phyloP scores from a whole-genome alignment of 768 basidiomycete species.

The Termitomyces heimii region DNA sequence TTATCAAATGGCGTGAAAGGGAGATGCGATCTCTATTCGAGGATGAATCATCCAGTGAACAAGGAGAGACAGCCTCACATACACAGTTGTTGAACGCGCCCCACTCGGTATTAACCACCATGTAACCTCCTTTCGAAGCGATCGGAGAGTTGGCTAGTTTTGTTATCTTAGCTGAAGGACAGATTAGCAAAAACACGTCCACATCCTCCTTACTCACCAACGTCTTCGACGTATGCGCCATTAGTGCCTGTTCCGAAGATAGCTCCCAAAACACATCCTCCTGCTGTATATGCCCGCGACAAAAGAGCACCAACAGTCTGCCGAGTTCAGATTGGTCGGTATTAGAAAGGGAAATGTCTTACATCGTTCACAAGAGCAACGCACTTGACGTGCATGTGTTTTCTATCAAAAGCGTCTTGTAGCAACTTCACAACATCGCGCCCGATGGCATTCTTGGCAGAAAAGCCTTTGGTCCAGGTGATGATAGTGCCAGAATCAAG shows the following conservation, averaged over 20 bases:
- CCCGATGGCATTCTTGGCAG: slow-evolving; percentile 86
- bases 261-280: slow-evolving; percentile 81
- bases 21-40: slow-evolving; percentile 63
- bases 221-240: slow-evolving; percentile 91
- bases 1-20: slow-evolving; percentile 90
- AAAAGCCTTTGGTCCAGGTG: slow-evolving; percentile 95
- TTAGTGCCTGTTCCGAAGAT: slow-evolving; percentile 99
- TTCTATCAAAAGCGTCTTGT: slow-evolving; percentile 88
- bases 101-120: slow-evolving; percentile 99
- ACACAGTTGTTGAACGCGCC: slow-evolving; percentile 95
- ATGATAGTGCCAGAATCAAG: slow-evolving; percentile 85
- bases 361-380: slow-evolving; percentile 94
- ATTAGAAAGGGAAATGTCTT: slow-evolving; percentile 18
- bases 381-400: slow-evolving; percentile 88
- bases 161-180: slow-evolving; percentile 55
- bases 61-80: slow-evolving; percentile 17
- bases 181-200: neutral
- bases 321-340: neutral
- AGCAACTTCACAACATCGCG: slow-evolving; percentile 85
- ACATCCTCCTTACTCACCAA: slow-evolving; percentile 32
- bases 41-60: neutral
- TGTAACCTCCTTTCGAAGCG: slow-evolving; percentile 58
- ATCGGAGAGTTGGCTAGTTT: slow-evolving; percentile 70
- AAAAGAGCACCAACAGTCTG: slow-evolving; percentile 95
- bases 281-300: slow-evolving; percentile 89